phyloP scores from a whole-genome alignment of 1,139 yeast genomes.

The Debaryomycetaceae sp. region DNA sequence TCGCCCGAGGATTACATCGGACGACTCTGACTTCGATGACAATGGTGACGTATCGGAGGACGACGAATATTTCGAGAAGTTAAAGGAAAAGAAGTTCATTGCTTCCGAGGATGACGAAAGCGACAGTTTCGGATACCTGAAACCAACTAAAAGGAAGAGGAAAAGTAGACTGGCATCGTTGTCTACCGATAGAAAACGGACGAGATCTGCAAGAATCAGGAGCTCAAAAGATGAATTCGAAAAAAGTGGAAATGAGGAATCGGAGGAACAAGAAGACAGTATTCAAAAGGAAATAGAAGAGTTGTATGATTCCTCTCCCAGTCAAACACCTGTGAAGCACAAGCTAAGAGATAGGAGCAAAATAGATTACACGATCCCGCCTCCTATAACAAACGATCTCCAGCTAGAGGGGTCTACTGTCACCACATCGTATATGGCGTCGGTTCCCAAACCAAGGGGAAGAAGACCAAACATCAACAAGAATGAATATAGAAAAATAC shows the following conservation, averaged over 20 bases:
- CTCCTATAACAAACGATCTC: constrained; percentile 60
- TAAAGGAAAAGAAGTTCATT: constrained; percentile 32
- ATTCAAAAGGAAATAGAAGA: constrained; percentile 52
- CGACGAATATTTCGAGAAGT: constrained; percentile 28
- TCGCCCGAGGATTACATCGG: constrained; percentile 16
- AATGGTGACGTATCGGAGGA: constrained; percentile 28
- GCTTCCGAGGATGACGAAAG: constrained; percentile 37
- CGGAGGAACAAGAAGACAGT: constrained; percentile 31
- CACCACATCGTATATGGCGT: constrained; percentile 12
- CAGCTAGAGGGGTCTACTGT: constrained; percentile 19
- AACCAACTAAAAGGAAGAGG: constrained; percentile 13
- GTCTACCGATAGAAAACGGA: constrained; percentile 17
- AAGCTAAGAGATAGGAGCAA: constrained; percentile 70
- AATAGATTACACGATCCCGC: constrained; percentile 82
- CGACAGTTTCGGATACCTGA: constrained; percentile 25
- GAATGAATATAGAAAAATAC: constrained; percentile 52
- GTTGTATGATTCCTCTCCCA: constrained; percentile 49
- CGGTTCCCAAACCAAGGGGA: constrained; percentile 19
- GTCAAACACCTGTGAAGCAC: constrained; percentile 52
- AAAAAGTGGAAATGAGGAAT: constrained; percentile 20
- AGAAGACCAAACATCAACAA: constrained; percentile 33
- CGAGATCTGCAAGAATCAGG: constrained; percentile 5
- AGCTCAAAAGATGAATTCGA: constrained; percentile 18
- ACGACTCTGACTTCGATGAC: constrained; percentile 24
- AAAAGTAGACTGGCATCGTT: constrained; percentile 24